These are phyloP conservation scores for Volvox africanus DNA, from an alignment of 139 green algal species.

Conservation along the genomic window DNA sequence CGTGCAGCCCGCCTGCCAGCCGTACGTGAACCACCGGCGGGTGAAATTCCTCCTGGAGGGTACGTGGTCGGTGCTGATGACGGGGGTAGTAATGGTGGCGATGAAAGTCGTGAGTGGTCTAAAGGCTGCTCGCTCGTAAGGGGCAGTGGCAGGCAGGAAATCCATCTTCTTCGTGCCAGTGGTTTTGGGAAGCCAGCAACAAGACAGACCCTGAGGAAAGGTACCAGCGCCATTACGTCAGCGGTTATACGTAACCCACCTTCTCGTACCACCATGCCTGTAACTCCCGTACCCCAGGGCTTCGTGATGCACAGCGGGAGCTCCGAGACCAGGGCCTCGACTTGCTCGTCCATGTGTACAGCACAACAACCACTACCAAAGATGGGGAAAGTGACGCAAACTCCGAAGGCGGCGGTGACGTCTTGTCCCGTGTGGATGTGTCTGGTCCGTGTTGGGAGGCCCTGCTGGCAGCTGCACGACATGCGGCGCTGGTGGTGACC, in stretches of 20 bases:
- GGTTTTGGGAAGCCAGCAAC: no score
- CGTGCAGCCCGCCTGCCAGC: background rate
- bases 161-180: no score
- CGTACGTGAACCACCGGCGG: constrained; percentile 28
- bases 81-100: no score
- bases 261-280: no score
- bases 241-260: no score
- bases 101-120: no score
- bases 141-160: no score
- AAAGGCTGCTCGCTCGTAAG: no score
- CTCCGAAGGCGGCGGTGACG: background rate
- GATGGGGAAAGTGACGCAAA: background rate
- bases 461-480: background rate
- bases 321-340: constrained; percentile 13
- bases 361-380: background rate
- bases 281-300: background rate
- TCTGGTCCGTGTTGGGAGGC: background rate
- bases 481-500: constrained; percentile 37
- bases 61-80: background rate
- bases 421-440: background rate
- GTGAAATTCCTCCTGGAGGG: constrained; percentile 44
- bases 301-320: constrained; percentile 31
- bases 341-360: background rate
- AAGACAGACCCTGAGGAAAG: no score
- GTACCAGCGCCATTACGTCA: no score